phyloP scores from a whole-genome alignment of 2,329 filamentous ascomycete genomes.

The Penicillium brasilianum region DNA sequence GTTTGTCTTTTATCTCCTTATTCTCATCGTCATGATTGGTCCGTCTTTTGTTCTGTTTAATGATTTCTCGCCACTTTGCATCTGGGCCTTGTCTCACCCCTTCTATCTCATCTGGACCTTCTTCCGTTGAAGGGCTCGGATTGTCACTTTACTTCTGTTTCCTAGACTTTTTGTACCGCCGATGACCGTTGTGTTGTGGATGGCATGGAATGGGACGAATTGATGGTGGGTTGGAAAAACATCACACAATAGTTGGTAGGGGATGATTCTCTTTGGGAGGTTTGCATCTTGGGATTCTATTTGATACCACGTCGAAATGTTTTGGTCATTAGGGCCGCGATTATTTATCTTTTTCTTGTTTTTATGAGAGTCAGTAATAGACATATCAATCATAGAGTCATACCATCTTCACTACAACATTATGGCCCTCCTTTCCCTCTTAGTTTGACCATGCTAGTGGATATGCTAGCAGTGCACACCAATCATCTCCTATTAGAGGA shows the following conservation, averaged over 20 bases:
- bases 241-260: not conserved
- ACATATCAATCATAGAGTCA: constrained; percentile 19
- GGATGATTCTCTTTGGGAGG: not conserved
- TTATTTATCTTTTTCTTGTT: not conserved
- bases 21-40: not conserved
- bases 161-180: constrained; percentile 6
- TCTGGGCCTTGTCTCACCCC: not conserved
- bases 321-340: not conserved
- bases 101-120: not conserved
- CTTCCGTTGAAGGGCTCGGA: not conserved
- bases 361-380: constrained; percentile 21
- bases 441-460: no score
- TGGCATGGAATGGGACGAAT: not conserved
- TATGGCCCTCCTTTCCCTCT: not conserved
- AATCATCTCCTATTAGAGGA: no score
- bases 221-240: not conserved
- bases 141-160: constrained; percentile 11
- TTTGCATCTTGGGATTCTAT: constrained; percentile 2
- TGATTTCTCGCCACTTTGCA: not conserved
- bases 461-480: not conserved
- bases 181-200: not conserved
- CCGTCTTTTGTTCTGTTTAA: not conserved
- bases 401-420: not conserved
- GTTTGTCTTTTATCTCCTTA: not conserved
- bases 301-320: constrained; percentile 18